Evolutionary conservation across 2,329 filamentous ascomycete species (phyloP), one percentile per base, ranked within the genome.

Genomic region (Alternaria postmessia): DNA sequence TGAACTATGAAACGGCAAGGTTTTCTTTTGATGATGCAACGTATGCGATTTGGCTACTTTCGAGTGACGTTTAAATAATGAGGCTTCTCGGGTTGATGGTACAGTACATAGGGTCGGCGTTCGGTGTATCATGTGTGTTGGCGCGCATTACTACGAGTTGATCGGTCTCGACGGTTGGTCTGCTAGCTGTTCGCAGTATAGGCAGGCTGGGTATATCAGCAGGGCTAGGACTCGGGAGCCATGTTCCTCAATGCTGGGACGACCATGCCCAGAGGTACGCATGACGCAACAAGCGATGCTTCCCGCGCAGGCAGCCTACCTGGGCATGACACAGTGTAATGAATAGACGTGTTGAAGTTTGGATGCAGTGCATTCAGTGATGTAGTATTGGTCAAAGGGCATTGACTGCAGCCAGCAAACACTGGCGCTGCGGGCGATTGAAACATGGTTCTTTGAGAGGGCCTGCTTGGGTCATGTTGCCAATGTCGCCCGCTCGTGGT

Each of bases 231-330:
- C 47, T 48, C 51, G 43, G 56, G 43, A 22, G 43, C 32, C 52
- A 51, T 44, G 54, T 41, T 53, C 49, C 48, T 48, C 34, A 51
- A 42, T 41, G 42, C 55, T 54, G 49, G 38, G 28, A 42, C 46
- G 46, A 32, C 34, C 44, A 41, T 44, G 55, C 28, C 11, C 28
- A 11, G 28, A 30, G 28, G 58, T 43, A 54, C 57, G 60, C 63
- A 65, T 65, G 63, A 65, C 63, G 58, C 58, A 61, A 61, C 58
- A 56, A 41, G 57, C 52, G 30, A 41, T 46, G 57, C 38, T 28
- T 41, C 47, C 39, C 32, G 16, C 30, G 38, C 38, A 32, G 51
- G 38, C 38, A 32, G 51, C 46, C 46, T 22, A 11, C 14, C 8
- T 14, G 46, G 46, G 46, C 30, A 5, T 26, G 32, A 26, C 30